Percentiles rank a stretch among this genome's conserved stretches.
These are phyloP conservation scores for Penicillium bialowiezense DNA, from an alignment of 495 filamentous ascomycete species.

Conservation along the genomic window DNA sequence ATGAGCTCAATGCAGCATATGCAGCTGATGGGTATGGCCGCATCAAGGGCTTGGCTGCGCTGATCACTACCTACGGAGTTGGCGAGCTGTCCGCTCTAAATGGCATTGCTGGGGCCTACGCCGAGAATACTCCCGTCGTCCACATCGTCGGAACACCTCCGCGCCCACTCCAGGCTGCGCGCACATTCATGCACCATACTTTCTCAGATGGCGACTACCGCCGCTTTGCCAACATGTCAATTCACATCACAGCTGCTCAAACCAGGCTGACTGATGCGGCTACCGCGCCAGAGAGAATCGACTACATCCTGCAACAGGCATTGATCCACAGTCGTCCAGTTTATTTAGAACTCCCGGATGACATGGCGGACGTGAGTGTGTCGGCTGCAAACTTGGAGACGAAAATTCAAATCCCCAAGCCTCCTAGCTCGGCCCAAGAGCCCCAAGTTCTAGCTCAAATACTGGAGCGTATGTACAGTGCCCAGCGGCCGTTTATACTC, in stretches of 20 bases:
- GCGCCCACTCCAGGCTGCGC: conserved; percentile 26
- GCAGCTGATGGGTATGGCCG: conserved; percentile 80
- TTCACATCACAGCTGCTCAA: conserved; percentile 39
- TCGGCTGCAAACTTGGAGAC: conserved; percentile 21
- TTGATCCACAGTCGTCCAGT: conserved; percentile 41
- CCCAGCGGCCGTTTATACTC: conserved; percentile 33
- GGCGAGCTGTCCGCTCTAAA: conserved; percentile 77
- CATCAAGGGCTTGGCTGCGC: conserved; percentile 66
- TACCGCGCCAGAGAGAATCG: conserved; percentile 37
- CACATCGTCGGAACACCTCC: conserved; percentile 70
- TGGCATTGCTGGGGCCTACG: conserved; percentile 67
- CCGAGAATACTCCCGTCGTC: conserved; percentile 73
- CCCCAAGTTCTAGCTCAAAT: conserved; percentile 18
- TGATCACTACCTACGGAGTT: conserved; percentile 79
- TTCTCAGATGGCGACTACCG: conserved; percentile 42
- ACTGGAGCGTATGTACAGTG: conserved; percentile 29
- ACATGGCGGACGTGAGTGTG: conserved; percentile 36
- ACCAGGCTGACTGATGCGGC: conserved; percentile 32
- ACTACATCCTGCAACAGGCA: conserved; percentile 35
- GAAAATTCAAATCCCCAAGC: conserved; percentile 10
- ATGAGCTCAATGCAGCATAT: conserved; percentile 83
- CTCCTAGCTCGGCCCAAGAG: conserved; percentile 15
- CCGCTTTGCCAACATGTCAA: conserved; percentile 36
- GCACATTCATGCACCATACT: conserved; percentile 42
- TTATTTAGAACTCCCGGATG: conserved; percentile 42